These are phyloP conservation scores for Dendrobium nobile DNA, from an alignment of 106 monocot genomes.

Conservation along the genomic window DNA sequence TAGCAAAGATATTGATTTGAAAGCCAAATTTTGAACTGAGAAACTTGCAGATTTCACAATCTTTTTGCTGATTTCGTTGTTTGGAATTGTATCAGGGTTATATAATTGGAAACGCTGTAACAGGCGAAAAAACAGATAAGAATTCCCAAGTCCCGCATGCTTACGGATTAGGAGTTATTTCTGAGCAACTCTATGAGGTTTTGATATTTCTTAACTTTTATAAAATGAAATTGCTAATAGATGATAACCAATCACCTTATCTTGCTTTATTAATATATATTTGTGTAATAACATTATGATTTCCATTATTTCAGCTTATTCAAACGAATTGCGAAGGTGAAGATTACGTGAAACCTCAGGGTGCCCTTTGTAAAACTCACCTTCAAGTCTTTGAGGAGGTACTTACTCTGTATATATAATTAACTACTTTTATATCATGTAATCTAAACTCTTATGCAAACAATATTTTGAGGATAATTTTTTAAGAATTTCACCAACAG, in stretches of 20 bases:
- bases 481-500: too few relatives aligned
- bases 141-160: not conserved
- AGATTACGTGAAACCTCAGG: not conserved
- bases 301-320: not conserved
- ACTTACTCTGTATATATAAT: not conserved
- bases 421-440: too few relatives aligned
- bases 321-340: not conserved
- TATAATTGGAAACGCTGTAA: constrained; percentile 26
- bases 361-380: not conserved
- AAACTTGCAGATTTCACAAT: not conserved
- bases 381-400: not conserved
- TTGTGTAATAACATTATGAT: not conserved
- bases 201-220: not conserved
- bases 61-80: not conserved
- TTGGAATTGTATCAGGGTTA: constrained; percentile 3
- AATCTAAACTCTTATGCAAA: not conserved
- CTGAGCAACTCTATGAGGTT: constrained; percentile 33
- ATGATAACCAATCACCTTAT: too few relatives aligned
- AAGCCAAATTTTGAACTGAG: not conserved
- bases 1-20: not conserved
- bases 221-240: not conserved
- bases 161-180: constrained; percentile 35
- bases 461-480: too few relatives aligned
- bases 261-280: too few relatives aligned
- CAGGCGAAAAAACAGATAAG: constrained; percentile 10